These are phyloP conservation scores for Exophiala spinifera DNA, from an alignment of 2,329 filamentous ascomycete genomes.

Conservation along the genomic window DNA sequence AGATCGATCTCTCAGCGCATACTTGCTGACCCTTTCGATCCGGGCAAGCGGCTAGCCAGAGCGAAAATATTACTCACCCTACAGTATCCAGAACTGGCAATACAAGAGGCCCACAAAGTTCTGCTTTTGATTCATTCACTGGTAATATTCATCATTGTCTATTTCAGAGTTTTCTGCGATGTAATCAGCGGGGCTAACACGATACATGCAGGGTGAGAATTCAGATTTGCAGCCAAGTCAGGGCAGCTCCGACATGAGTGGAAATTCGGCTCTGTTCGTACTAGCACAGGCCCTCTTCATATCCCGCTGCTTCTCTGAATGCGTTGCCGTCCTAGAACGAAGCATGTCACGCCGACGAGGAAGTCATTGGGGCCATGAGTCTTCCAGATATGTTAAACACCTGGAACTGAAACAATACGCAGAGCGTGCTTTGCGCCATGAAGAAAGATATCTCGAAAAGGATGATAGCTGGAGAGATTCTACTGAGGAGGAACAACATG, in stretches of 20 bases:
- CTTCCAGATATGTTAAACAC: too few relatives aligned
- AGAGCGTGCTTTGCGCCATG: too few relatives aligned
- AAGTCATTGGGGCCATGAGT: too few relatives aligned
- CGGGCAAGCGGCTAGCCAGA: not conserved
- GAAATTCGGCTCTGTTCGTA: too few relatives aligned
- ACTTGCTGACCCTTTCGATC: not conserved
- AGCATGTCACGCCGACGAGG: not conserved
- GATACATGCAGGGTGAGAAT: too few relatives aligned
- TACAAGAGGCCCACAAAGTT: not conserved
- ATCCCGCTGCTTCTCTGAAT: not conserved
- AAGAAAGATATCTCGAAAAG: not conserved
- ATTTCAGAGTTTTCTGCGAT: not conserved
- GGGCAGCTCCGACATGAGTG: too few relatives aligned
- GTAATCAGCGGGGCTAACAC: too few relatives aligned
- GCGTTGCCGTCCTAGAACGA: not conserved
- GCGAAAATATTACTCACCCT: not conserved
- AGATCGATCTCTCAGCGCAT: not conserved
- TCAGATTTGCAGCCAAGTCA: too few relatives aligned
- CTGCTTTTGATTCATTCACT: not conserved
- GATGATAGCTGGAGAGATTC: not conserved
- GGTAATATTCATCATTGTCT: not conserved
- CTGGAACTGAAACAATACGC: too few relatives aligned
- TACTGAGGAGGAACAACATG: not conserved
- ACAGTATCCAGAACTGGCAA: constrained; percentile 2
- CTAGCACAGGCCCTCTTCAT: too few relatives aligned